A percentile compares a stretch with the other conserved stretches of the same genome.
Evolutionary conservation across 768 basidiomycete genomes (phyloP).

Genomic region (Dioszegia aurantiaca): DNA sequence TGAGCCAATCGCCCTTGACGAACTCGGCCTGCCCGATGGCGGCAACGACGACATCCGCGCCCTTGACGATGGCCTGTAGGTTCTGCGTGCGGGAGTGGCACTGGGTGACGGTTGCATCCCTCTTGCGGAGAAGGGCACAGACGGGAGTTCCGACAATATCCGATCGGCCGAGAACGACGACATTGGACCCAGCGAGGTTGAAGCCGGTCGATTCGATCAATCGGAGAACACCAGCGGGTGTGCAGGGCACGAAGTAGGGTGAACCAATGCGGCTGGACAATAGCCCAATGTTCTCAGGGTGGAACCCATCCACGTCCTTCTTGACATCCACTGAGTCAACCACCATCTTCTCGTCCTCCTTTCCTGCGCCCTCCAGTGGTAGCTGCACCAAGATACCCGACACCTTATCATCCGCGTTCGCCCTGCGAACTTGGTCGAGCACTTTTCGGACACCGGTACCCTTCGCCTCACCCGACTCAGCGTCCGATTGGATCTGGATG

Average conservation of each 20-base stretch:
- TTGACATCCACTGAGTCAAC: slow-evolving; percentile 91
- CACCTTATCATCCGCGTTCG: slow-evolving; percentile 76
- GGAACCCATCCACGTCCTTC: slow-evolving; percentile 98
- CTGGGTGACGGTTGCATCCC: slow-evolving; percentile 94
- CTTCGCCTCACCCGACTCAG: slow-evolving; percentile 36
- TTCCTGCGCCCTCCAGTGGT: slow-evolving; percentile 75
- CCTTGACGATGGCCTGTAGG: slow-evolving; percentile 73
- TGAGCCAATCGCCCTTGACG: slow-evolving; percentile 90
- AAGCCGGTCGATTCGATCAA: slow-evolving; percentile 85
- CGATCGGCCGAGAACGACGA: slow-evolving; percentile 91
- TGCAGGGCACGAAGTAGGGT: slow-evolving; percentile 91
- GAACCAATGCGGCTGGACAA: slow-evolving; percentile 82
- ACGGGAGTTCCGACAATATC: slow-evolving; percentile 98
- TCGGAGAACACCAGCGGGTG: slow-evolving; percentile 85
- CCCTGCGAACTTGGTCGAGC: slow-evolving; percentile 69
- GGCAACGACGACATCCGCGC: slow-evolving; percentile 87
- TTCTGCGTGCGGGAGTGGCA: slow-evolving; percentile 90
- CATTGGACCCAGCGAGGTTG: slow-evolving; percentile 69
- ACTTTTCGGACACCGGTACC: slow-evolving; percentile 63
- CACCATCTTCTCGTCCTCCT: slow-evolving; percentile 80
- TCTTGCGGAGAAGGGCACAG: slow-evolving; percentile 79
- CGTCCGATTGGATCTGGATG: slow-evolving; percentile 56
- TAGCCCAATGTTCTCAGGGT: slow-evolving; percentile 96
- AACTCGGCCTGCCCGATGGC: slow-evolving; percentile 93
- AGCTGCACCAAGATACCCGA: slow-evolving; percentile 94